Evolutionary conservation across 495 filamentous ascomycete species (phyloP).

Genomic region (Beverwykella pulmonaria): DNA sequence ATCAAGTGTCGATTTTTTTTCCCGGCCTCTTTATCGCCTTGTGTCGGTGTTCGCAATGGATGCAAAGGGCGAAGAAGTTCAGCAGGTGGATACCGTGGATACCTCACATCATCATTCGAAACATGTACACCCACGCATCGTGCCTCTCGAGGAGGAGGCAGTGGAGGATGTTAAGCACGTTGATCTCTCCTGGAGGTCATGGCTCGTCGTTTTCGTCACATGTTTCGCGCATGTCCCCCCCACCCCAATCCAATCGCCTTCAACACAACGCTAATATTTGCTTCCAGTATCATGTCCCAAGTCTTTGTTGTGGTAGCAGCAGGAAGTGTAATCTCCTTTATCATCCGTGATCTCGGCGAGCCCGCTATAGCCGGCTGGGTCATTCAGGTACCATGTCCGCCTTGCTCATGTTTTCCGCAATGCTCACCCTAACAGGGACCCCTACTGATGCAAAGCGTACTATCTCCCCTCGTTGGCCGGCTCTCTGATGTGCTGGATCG

Average conservation of each 20-base stretch:
- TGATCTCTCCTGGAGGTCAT: conserved; percentile 41
- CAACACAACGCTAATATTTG: not conserved
- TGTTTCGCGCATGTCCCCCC: conserved; percentile 37
- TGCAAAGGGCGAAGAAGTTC: conserved; percentile 1
- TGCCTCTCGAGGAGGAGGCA: conserved; percentile 24
- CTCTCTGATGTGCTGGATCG: conserved; percentile 59
- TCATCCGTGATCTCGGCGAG: conserved; percentile 56
- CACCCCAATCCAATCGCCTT: too few relatives aligned
- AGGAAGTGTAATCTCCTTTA: conserved; percentile 59
- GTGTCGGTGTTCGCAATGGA: conserved; percentile 14
- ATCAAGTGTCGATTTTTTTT: not conserved
- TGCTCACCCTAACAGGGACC: conserved; percentile 46
- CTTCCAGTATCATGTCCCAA: conserved; percentile 42
- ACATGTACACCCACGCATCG: not conserved
- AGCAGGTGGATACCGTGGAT: conserved; percentile 9
- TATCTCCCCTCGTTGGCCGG: conserved; percentile 58
- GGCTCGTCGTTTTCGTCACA: conserved; percentile 44
- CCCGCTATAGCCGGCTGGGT: conserved; percentile 56
- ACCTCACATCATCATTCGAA: not conserved
- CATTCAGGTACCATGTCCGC: conserved; percentile 45
- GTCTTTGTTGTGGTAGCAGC: conserved; percentile 60
- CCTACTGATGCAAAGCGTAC: conserved; percentile 52
- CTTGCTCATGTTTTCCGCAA: too few relatives aligned
- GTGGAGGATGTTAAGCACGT: conserved; percentile 35
- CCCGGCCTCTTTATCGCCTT: not conserved